phyloP scores from a whole-genome alignment of 2,329 filamentous ascomycete genomes.

The Anthostomella pinea region DNA sequence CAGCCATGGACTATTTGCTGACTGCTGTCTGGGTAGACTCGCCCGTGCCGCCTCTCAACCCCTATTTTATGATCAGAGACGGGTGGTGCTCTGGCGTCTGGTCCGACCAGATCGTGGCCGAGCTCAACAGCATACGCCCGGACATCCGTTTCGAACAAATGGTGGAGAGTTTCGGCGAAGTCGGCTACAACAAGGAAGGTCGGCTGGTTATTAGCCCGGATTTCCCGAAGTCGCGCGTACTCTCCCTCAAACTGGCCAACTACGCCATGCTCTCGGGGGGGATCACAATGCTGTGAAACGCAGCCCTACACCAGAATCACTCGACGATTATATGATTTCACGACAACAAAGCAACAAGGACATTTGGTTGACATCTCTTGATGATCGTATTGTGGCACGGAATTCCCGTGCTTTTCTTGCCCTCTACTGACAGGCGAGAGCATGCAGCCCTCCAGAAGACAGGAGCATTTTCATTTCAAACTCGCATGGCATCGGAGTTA shows the following conservation, averaged over 20 bases:
- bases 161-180: constrained; percentile 61
- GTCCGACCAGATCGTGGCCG: constrained; percentile 64
- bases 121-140: constrained; percentile 58
- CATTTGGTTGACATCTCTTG: neutral
- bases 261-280: constrained; percentile 49
- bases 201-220: constrained; percentile 56
- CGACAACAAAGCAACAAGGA: neutral
- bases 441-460: too few species aligned
- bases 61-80: constrained; percentile 64
- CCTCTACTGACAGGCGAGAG: too few species aligned
- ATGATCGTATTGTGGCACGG: too few species aligned
- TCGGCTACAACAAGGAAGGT: constrained; percentile 58
- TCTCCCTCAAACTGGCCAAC: constrained; percentile 56
- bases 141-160: constrained; percentile 58
- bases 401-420: neutral
- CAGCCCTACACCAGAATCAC: too few species aligned
- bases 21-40: constrained; percentile 51
- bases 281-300: constrained; percentile 32
- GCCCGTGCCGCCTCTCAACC: constrained; percentile 66
- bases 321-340: constrained; percentile 1
- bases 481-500: too few species aligned
- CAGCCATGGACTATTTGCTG: constrained; percentile 6
- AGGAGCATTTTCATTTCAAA: too few species aligned
- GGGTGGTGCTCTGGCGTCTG: constrained; percentile 66
- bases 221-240: constrained; percentile 49